Conservation (phyloP, 805 yeast genomes). For the Kodamaea restingae region DNA sequence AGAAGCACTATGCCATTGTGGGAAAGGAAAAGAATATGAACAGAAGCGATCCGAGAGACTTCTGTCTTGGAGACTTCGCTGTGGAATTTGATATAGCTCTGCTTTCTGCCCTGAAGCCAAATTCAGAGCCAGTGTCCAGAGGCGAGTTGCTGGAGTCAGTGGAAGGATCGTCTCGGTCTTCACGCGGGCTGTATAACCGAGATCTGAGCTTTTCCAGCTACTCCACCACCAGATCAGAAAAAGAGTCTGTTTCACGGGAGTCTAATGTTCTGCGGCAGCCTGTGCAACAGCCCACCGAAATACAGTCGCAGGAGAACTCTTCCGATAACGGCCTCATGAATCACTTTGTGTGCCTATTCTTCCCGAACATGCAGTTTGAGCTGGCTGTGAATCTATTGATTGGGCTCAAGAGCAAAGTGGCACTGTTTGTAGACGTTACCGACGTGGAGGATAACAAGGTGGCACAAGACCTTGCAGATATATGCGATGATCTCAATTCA, state of each 20-base stretch:
- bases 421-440: background rate
- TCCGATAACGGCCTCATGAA: background rate
- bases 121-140: too few species aligned
- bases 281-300: too few species aligned
- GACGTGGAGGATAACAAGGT: constrained; percentile 6
- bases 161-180: too few species aligned
- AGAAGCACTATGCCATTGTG: constrained; percentile 2
- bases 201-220: background rate
- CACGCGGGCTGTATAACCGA: background rate
- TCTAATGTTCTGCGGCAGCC: too few species aligned
- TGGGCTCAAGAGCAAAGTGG: constrained; percentile 1
- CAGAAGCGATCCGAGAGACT: too few species aligned
- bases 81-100: too few species aligned
- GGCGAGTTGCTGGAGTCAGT: too few species aligned
- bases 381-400: constrained; percentile 1
- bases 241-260: too few species aligned
- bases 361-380: constrained; percentile 8
- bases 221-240: background rate
- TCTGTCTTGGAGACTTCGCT: background rate
- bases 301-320: background rate
- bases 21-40: background rate
- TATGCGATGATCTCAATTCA: constrained; percentile 7
- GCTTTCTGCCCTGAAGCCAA: too few species aligned
- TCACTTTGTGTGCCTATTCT: constrained; percentile 8
- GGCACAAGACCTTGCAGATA: constrained; percentile 2